Evolutionary conservation across 2,329 filamentous ascomycete genomes (phyloP), one percentile per base, ranked within the genome.

Genomic region (Stagonosporopsis tanaceti): DNA sequence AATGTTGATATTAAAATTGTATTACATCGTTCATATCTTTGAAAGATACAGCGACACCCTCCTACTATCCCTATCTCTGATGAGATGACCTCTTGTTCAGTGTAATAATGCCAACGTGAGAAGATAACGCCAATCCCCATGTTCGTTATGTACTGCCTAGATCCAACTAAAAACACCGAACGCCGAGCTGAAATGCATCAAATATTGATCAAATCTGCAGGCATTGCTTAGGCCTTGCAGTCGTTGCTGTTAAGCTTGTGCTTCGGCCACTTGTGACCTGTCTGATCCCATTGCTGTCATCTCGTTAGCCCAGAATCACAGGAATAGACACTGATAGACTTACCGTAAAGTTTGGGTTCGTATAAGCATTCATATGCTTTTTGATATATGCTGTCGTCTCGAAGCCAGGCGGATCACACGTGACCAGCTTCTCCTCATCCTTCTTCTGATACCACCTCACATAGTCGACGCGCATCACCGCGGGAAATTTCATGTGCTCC

Each of bases 351-450:
- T 85, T 85, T 0, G 78, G 74, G 65, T 84, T 83, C 34, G 74
- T 78, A 61, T 83, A 84, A 22, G 82, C 79, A 42, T 72, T 71
- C 0, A 77, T 75, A 59, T 83, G 81, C 24, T 79, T 69, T 50
- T 75, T 72, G 64, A 84, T 83, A 54, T 84, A 84, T 50, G 80
- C 65, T 0, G 82, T 84, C 2, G 82, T 84, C 59, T 82, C 79
- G 59, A 80, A 84, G 3, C 81, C 83, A 1, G 78, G 78, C 7
- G 83, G 84, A 69, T 85, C 84, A 67, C 84, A 85, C 12, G 83
- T 85, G 17, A 85, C 75, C 54, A 76, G 76, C 50, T 76, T 73
- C 50, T 81, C 60, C 51, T 81, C 63, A 2, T 79, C 82, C 50
- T 77, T 72, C 57, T 80, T 78, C 67, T 85, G 84, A 63, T 85